phyloP scores from a whole-genome alignment of 2,329 filamentous ascomycete species.

The Aspergillus viridinutans region DNA sequence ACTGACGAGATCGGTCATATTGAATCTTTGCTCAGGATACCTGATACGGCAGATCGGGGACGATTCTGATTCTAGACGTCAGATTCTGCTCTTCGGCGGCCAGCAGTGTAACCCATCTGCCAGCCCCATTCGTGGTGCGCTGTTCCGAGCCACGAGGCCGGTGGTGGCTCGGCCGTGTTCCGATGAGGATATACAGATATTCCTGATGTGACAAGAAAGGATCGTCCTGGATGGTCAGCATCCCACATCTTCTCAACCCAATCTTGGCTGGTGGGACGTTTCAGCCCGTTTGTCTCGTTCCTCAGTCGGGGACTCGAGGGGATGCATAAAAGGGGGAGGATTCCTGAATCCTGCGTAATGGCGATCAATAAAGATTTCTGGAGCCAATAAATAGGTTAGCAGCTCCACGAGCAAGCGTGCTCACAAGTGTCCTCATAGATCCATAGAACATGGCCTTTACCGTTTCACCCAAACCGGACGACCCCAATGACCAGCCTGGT shows the following conservation, averaged over 20 bases:
- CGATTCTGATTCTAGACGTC: background rate
- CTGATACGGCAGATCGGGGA: background rate
- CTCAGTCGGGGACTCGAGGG: background rate
- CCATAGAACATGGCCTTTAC: background rate
- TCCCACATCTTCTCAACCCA: background rate
- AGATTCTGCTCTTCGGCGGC: background rate
- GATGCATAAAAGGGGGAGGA: background rate
- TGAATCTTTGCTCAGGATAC: background rate
- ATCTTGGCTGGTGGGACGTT: background rate
- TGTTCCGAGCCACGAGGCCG: background rate
- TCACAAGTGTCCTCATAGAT: background rate
- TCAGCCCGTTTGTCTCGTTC: background rate
- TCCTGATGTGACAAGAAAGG: background rate
- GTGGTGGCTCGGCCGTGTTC: background rate
- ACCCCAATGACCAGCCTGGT: constrained; percentile 15
- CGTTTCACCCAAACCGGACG: background rate
- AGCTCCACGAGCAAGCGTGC: background rate
- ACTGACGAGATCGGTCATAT: background rate
- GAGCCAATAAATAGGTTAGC: background rate
- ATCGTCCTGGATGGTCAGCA: background rate
- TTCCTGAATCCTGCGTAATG: background rate
- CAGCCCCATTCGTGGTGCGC: background rate
- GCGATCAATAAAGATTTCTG: background rate
- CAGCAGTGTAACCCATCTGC: background rate
- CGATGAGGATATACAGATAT: background rate